Base-by-base conservation (phyloP, 164 flowering plant genomes). In the Magnolia kwangsiensis region DNA sequence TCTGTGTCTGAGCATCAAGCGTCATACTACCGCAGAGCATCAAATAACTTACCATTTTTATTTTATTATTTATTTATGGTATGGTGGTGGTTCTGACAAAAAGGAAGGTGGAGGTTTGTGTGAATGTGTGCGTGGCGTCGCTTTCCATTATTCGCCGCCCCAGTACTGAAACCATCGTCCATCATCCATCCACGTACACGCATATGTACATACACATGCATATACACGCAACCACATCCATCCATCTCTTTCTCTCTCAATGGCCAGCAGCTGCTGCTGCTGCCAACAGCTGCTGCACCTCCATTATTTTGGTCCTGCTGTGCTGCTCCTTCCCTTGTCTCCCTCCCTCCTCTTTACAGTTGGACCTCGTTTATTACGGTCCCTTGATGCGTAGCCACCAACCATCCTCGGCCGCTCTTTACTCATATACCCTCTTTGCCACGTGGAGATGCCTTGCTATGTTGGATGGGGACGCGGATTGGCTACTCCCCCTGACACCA, bases 61-160 rank as follows among this genome's bases (percentile, higher is more conserved):
- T 37, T 37, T 37, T 37, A 5, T 37, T 37, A 5, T 37, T 37
- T 37, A 3, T 37, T 37, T 37, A 37, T 37, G 45, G 68, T 10
- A 13, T 3, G 68, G 27, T 65, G 71, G 31, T 67, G 71, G 10
- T 63, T 65, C 55, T 50, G 76, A 65, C 76, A 49, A 64, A 37
- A 74, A 74, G 64, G 70, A 21, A 9, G 18, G 50, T 10, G 50
- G 50, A 5, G 69, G 69, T 55, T 68, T 51, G 68, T 75, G 77
- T 75, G 65, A 67, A 67, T 75, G 72, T 59, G 78, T 59, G 66
- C 66, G 67, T 69, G 20, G 68, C 10, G 72, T 75, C 77, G 64
- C 72, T 75, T 68, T 75, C 72, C 77, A 16, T 55, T 75, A 27
- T 68, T 75, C 69, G 76, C 76, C 71, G 71, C 51, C 70, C 70